Evolutionary conservation across 2,329 filamentous ascomycete genomes (phyloP).

Genomic region (Stagonosporopsis vannaccii): DNA sequence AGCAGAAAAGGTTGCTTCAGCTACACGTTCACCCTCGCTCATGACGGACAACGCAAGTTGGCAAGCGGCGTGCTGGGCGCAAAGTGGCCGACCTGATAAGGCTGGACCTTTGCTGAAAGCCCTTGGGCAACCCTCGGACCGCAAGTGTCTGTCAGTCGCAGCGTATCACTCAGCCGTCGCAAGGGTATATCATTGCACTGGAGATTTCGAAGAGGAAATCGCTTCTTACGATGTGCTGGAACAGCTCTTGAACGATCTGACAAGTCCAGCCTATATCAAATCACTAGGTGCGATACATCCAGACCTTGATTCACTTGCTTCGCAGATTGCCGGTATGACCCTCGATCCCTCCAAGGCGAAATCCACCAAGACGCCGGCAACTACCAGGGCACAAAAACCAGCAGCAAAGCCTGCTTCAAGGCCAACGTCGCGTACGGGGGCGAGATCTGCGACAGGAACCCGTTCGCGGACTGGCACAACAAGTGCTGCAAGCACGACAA

Average conservation of each 20-base stretch:
- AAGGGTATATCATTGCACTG: conserved; percentile 56
- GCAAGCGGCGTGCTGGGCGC: conserved; percentile 58
- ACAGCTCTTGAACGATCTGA: conserved; percentile 54
- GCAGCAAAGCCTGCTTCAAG: conserved; percentile 23
- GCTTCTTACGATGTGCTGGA: conserved; percentile 59
- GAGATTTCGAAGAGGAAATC: conserved; percentile 57
- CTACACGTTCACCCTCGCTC: conserved; percentile 68
- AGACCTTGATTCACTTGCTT: conserved; percentile 48
- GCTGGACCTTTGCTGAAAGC: conserved; percentile 62
- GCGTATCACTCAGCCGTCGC: conserved; percentile 60
- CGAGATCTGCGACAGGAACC: conserved; percentile 22
- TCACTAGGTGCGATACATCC: conserved; percentile 33
- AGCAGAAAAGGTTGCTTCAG: conserved; percentile 76
- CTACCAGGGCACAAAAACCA: conserved; percentile 34
- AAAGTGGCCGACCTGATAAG: conserved; percentile 58
- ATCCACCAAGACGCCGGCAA: conserved; percentile 16
- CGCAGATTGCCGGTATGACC: conserved; percentile 53
- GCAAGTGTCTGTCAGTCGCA: conserved; percentile 60
- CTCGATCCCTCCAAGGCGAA: conserved; percentile 35
- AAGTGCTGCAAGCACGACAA: conserved; percentile 23
- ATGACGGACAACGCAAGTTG: conserved; percentile 54
- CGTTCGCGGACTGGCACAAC: conserved; percentile 25
- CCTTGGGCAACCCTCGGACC: conserved; percentile 52
- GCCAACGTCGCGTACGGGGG: conserved; percentile 13
- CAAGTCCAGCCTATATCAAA: conserved; percentile 42